Evolutionary conservation across 2,329 filamentous ascomycete species (phyloP), one percentile per base, ranked within the genome.

Genomic region (Fusarium austroafricanum): DNA sequence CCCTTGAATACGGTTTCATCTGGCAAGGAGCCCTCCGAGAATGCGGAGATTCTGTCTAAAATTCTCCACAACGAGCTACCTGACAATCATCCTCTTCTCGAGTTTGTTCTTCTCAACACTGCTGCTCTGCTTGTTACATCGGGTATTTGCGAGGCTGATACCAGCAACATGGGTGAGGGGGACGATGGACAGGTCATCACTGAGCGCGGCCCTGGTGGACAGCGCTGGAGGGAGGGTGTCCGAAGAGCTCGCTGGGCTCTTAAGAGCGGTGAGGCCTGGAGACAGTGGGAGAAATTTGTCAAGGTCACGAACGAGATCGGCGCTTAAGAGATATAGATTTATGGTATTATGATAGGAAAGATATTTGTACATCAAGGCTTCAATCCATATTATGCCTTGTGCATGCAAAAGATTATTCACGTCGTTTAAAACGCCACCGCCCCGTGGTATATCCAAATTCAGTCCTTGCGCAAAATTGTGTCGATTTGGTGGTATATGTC

Each of bases 81-180:
- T 1, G 86, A 86, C 12, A 88, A 97, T 71, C 89, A 97, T 72
- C 93, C 96, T 0, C 92, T 99, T 52, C 80, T 97, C 65, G 91
- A 97, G 76, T 99, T 99, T 75, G 93, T 99, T 20, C 85, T 98
- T 51, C 92, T 98, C 80, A 99, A 99, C 76, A 92, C 95, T 3
- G 94, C 95, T 0, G 93, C 94, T 3, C 82, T 99, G 51, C 86
- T 99, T 53, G 95, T 97, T 0, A 87, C 92, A 5, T 91, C 93
- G 3, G 96, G 96, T 5, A 84, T 97, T 33, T 97, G 94, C 76
- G 95, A 98, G 68, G 88, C 91, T 1, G 91, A 97, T 59, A 86
- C 84, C 29, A 96, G 92, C 76, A 82, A 88, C 75, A 93, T 96
- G 91, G 93, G 92, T 1, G 81, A 85, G 45, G 92, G 90, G 2